Conservation (phyloP, 148 eudicot genomes). For the Spergularia bocconei region DNA sequence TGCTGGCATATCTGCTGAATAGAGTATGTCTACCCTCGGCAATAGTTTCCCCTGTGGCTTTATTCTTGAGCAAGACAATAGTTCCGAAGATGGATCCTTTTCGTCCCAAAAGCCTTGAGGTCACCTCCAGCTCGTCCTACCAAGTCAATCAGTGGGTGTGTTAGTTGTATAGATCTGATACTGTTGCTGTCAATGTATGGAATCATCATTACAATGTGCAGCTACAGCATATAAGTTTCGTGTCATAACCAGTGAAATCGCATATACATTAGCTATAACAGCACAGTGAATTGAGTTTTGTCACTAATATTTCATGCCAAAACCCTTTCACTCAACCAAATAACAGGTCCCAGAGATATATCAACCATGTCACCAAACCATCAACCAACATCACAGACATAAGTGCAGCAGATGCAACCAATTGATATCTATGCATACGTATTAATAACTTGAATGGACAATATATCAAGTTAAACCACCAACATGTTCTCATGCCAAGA, state of each 20-base stretch:
- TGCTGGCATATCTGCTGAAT: conserved; percentile 49
- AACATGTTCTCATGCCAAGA: no score
- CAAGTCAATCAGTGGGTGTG: conserved; percentile 6
- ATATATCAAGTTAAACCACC: no score
- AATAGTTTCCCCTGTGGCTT: conserved; percentile 50
- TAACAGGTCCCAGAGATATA: background rate
- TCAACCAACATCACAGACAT: no score
- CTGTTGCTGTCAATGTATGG: background rate
- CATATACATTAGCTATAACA: no score
- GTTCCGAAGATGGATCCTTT: conserved; percentile 51
- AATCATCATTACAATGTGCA: no score
- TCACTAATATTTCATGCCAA: background rate
- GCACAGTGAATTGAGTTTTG: background rate
- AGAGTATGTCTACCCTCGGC: conserved; percentile 76
- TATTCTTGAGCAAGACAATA: conserved; percentile 50
- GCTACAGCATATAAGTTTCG: no score
- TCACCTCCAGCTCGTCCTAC: conserved; percentile 78
- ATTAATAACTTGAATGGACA: no score
- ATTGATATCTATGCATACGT: no score
- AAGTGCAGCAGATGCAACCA: no score
- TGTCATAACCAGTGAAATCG: no score
- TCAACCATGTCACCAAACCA: no score
- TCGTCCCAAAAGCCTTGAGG: conserved; percentile 44
- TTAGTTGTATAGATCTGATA: background rate
- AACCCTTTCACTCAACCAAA: background rate